Evolutionary conservation across 2,329 filamentous ascomycete genomes (phyloP).

Genomic region (Pseudogymnoascus sp.): DNA sequence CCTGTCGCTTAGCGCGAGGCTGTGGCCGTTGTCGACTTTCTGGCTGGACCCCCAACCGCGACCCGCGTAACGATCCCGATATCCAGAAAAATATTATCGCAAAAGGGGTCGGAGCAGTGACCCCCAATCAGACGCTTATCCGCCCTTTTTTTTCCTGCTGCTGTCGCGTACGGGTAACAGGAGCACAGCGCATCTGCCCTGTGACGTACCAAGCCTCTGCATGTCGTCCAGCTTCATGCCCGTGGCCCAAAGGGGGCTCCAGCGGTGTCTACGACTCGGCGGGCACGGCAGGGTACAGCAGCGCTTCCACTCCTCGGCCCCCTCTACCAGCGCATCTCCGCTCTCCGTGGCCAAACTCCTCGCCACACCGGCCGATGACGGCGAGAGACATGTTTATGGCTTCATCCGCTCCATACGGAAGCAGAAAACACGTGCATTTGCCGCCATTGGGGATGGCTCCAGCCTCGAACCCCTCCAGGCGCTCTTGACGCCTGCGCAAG

Average conservation of each 20-base stretch:
- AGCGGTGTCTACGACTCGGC: constrained; percentile 2
- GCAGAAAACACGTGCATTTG: constrained; percentile 77
- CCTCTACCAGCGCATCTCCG: constrained; percentile 30
- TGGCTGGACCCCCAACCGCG: constrained; percentile 5
- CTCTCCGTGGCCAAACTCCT: constrained; percentile 48
- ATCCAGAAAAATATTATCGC: constrained; percentile 1
- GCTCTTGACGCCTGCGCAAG: constrained; percentile 24
- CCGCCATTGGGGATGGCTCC: constrained; percentile 80
- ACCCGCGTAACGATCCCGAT: not conserved
- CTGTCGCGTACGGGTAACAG: not conserved
- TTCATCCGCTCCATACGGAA: constrained; percentile 78
- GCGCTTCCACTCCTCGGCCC: constrained; percentile 22
- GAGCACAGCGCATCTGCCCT: constrained; percentile 5
- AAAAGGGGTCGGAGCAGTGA: constrained; percentile 5
- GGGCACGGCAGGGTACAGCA: constrained; percentile 11
- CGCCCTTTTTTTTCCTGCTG: not conserved
- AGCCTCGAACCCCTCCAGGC: constrained; percentile 65
- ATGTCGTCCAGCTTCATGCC: constrained; percentile 8
- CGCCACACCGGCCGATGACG: constrained; percentile 38
- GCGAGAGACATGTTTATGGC: constrained; percentile 58
- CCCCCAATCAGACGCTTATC: not conserved
- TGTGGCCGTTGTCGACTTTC: not conserved
- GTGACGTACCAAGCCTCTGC: constrained; percentile 6
- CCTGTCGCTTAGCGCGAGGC: constrained; percentile 10
- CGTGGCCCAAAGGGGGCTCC: constrained; percentile 12